Conservation (phyloP, 1,284 basidiomycete species). For the Marasmius oreades region DNA sequence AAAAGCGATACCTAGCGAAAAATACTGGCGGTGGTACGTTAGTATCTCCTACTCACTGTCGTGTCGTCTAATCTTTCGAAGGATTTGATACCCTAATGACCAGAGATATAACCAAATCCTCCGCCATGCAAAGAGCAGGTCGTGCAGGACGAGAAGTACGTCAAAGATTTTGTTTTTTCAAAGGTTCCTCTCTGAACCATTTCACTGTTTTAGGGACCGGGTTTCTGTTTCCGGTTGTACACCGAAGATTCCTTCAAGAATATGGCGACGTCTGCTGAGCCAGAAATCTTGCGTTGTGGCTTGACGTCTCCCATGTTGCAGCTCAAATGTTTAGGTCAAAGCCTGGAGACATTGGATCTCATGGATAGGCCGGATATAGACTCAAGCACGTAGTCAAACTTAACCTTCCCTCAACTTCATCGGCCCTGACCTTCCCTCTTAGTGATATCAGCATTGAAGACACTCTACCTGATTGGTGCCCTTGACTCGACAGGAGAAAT, state of each 20-base stretch:
- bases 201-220: conserved; percentile 53
- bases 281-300: conserved; percentile 87
- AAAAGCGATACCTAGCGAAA: conserved; percentile 80
- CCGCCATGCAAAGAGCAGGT: conserved; percentile 84
- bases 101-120: conserved; percentile 85
- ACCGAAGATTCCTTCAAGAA: conserved; percentile 73
- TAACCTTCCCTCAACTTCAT: background rate
- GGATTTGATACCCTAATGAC: conserved; percentile 88
- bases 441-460: conserved; percentile 73
- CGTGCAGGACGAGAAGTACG: conserved; percentile 86
- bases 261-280: conserved; percentile 68
- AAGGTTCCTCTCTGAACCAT: background rate
- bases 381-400: conserved; percentile 47
- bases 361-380: conserved; percentile 81
- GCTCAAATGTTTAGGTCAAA: conserved; percentile 78
- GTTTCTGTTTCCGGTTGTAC: conserved; percentile 86
- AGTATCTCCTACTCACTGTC: conserved; percentile 1
- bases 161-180: conserved; percentile 13
- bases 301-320: conserved; percentile 82
- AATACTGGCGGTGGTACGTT: conserved; percentile 62
- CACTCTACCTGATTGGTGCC: conserved; percentile 74
- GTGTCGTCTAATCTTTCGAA: conserved; percentile 23
- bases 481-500: conserved; percentile 61
- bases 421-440: conserved; percentile 6
- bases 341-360: conserved; percentile 76